Percentiles rank a stretch among this genome's conserved stretches.
phyloP scores from a whole-genome alignment of 2,329 filamentous ascomycete species.

The Colletotrichum cereale region DNA sequence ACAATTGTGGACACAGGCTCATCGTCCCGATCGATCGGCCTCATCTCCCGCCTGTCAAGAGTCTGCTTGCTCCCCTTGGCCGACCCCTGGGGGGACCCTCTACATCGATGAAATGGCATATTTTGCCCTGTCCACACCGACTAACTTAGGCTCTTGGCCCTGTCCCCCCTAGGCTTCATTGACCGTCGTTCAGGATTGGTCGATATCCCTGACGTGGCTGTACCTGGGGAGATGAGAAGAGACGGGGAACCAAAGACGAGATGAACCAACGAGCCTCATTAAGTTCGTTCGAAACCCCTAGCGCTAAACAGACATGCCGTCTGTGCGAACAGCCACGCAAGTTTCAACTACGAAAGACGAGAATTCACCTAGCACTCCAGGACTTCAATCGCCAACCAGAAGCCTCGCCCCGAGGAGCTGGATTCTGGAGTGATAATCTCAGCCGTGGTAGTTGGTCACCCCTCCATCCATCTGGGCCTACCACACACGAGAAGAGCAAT shows the following conservation, averaged over 20 bases:
- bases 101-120: conserved; percentile 20
- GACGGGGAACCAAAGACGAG: conserved; percentile 30
- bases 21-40: conserved; percentile 35
- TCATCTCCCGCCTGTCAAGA: conserved; percentile 20
- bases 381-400: neutral
- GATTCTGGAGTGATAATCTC: no score
- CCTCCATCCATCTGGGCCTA: neutral
- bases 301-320: neutral
- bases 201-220: conserved; percentile 32
- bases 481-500: neutral
- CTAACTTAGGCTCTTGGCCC: conserved; percentile 8
- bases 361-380: neutral
- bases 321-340: conserved; percentile 26
- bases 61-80: conserved; percentile 20
- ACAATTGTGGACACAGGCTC: conserved; percentile 29
- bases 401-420: neutral
- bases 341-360: conserved; percentile 5
- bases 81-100: conserved; percentile 6
- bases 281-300: conserved; percentile 27
- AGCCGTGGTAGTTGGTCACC: neutral
- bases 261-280: conserved; percentile 34
- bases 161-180: conserved; percentile 1
- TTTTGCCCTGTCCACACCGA: conserved; percentile 15
- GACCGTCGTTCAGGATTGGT: conserved; percentile 25
- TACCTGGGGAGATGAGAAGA: conserved; percentile 29